Percentiles rank a stretch among this genome's conserved stretches.
Evolutionary conservation across 1,284 basidiomycete species (phyloP).

Genomic region (Austropuccinia psidii): DNA sequence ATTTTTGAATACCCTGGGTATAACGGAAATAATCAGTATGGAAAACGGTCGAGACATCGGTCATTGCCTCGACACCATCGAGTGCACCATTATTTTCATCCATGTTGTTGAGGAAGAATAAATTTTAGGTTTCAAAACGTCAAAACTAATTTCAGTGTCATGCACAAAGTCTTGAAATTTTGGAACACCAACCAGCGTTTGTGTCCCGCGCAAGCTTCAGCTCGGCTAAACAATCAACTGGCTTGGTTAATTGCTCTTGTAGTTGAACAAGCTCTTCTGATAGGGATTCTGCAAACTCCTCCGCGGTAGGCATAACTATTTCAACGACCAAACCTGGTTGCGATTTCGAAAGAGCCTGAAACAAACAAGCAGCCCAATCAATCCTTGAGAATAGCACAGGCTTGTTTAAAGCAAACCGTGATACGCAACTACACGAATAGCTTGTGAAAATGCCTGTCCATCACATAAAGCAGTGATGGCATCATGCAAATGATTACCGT

Average conservation of each 20-base stretch:
- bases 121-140: conserved; percentile 37
- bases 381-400: too few relatives aligned
- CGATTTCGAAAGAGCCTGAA: conserved; percentile 51
- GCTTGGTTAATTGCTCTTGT: conserved; percentile 76
- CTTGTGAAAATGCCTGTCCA: conserved; percentile 77
- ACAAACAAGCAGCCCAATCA: background rate
- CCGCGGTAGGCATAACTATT: conserved; percentile 65
- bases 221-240: conserved; percentile 67
- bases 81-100: conserved; percentile 69
- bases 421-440: conserved; percentile 63
- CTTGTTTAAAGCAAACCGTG: too few relatives aligned
- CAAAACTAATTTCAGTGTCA: background rate
- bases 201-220: conserved; percentile 65
- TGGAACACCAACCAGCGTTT: conserved; percentile 62
- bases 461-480: conserved; percentile 68
- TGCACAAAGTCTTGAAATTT: background rate
- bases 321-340: conserved; percentile 62
- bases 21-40: conserved; percentile 84
- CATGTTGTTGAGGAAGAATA: conserved; percentile 58
- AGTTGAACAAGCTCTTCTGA: conserved; percentile 78
- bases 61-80: conserved; percentile 71
- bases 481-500: conserved; percentile 68
- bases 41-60: conserved; percentile 65
- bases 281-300: conserved; percentile 67
- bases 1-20: conserved; percentile 62